Percentiles rank a stretch among this genome's conserved stretches.
These are phyloP conservation scores for Gossypium rotundifolium DNA, from an alignment of 345 rosid species.

Conservation along the genomic window DNA sequence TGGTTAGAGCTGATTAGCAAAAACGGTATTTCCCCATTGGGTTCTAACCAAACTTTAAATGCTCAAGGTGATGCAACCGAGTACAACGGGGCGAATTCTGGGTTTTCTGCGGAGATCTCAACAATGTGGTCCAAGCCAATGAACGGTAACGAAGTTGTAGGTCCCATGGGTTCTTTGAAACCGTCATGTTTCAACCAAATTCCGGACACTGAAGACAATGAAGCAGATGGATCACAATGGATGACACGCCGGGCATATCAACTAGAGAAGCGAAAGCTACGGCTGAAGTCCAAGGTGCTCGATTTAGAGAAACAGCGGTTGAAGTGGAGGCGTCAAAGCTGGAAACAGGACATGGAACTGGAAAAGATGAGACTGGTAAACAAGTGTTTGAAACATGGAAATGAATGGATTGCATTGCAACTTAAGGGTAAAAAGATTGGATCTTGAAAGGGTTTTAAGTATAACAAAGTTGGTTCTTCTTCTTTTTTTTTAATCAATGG, in stretches of 20 bases:
- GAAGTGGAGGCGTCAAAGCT: slow-evolving; percentile 12
- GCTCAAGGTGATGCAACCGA: background rate
- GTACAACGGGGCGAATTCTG: background rate
- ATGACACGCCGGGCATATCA: slow-evolving; percentile 2
- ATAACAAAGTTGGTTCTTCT: background rate
- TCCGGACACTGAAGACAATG: background rate
- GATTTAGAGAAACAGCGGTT: slow-evolving; percentile 17
- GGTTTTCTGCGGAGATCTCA: background rate
- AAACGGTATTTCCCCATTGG: background rate
- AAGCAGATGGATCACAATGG: background rate
- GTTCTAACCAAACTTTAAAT: background rate
- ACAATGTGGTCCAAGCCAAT: background rate
- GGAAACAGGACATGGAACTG: slow-evolving; percentile 19
- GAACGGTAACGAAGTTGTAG: background rate
- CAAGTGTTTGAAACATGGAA: slow-evolving; percentile 22
- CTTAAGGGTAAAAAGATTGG: slow-evolving; percentile 11
- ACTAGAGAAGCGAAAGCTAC: slow-evolving; percentile 16
- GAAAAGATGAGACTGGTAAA: slow-evolving; percentile 26
- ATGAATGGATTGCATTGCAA: slow-evolving; percentile 10
- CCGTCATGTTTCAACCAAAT: background rate
- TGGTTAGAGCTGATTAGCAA: background rate
- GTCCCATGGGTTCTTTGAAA: background rate
- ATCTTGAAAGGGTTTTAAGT: slow-evolving; percentile 4
- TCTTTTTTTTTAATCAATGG: background rate
- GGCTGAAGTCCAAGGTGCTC: slow-evolving; percentile 12